Conservation (phyloP, 306 rosid species). For the Lathyrus sativus region DNA sequence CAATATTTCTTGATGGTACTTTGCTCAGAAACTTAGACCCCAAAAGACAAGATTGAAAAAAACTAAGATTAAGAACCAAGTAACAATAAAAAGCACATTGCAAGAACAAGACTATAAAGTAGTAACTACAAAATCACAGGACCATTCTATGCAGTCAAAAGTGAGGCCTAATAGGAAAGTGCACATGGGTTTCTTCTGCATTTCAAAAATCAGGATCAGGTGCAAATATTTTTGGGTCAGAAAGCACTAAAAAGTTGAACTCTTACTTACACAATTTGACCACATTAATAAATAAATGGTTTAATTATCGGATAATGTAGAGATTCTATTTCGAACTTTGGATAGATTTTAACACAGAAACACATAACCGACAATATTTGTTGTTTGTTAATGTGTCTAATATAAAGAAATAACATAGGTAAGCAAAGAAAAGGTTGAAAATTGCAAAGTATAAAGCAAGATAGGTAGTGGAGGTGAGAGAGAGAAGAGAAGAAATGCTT, state of each 20-base stretch:
- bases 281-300: slow-evolving; percentile 44
- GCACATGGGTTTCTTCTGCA: slow-evolving; percentile 40
- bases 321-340: slow-evolving; percentile 73
- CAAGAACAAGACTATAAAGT: slow-evolving; percentile 12
- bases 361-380: slow-evolving; percentile 54
- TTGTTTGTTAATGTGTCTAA: slow-evolving; percentile 33
- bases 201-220: slow-evolving; percentile 41
- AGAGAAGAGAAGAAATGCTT: slow-evolving; percentile 56
- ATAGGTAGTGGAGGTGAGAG: slow-evolving; percentile 45
- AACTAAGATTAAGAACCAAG: slow-evolving; percentile 4
- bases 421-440: slow-evolving; percentile 71
- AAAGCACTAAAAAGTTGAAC: slow-evolving; percentile 44
- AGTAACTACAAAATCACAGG: neutral
- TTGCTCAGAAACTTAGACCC: neutral
- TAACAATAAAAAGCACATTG: neutral
- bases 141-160: slow-evolving; percentile 16
- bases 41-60: neutral
- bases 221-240: slow-evolving; percentile 38
- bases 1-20: neutral
- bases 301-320: slow-evolving; percentile 36
- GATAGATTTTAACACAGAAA: slow-evolving; percentile 56
- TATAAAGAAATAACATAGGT: slow-evolving; percentile 44
- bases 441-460: slow-evolving; percentile 73
- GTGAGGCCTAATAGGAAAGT: slow-evolving; percentile 40
- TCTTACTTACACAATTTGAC: slow-evolving; percentile 47